phyloP scores from a whole-genome alignment of 331 rosid genomes.

The Ulmus americana region DNA sequence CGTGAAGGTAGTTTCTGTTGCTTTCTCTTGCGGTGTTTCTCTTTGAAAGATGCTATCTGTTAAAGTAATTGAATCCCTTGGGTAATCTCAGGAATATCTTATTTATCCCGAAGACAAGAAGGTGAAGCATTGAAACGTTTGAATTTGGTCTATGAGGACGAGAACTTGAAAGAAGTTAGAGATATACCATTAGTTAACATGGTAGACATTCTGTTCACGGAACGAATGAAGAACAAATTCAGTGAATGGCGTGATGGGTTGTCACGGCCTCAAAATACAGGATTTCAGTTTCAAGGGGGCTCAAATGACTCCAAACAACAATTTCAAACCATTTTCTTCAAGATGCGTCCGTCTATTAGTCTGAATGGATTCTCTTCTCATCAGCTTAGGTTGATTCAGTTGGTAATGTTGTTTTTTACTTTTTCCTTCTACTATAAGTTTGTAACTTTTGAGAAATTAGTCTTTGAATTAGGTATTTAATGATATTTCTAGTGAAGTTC shows the following conservation, averaged over 20 bases:
- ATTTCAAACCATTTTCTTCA: slow-evolving; percentile 60
- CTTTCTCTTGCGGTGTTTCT: slow-evolving; percentile 9
- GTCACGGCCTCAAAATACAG: slow-evolving; percentile 36
- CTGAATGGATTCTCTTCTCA: slow-evolving; percentile 72
- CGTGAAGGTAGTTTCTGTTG: slow-evolving; percentile 56
- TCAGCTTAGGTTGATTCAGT: slow-evolving; percentile 70
- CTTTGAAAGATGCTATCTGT: slow-evolving; percentile 23
- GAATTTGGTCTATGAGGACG: slow-evolving; percentile 38
- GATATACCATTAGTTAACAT: slow-evolving; percentile 36
- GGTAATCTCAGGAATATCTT: slow-evolving; percentile 90
- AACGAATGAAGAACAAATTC: slow-evolving; percentile 66
- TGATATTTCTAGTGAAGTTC: background rate
- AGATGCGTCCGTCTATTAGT: slow-evolving; percentile 69
- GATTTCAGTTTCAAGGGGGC: slow-evolving; percentile 37
- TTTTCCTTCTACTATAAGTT: slow-evolving; percentile 5
- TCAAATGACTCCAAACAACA: slow-evolving; percentile 48
- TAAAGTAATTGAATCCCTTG: slow-evolving; percentile 47
- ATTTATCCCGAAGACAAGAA: slow-evolving; percentile 92
- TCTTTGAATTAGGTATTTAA: background rate
- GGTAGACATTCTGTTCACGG: slow-evolving; percentile 60
- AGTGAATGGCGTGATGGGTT: slow-evolving; percentile 75
- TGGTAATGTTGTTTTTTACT: slow-evolving; percentile 40
- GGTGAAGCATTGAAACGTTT: slow-evolving; percentile 42
- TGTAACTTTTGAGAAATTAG: background rate
- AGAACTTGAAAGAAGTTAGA: slow-evolving; percentile 34